phyloP scores from a whole-genome alignment of 257 asterid genomes.

The Forsythia viridissima region DNA sequence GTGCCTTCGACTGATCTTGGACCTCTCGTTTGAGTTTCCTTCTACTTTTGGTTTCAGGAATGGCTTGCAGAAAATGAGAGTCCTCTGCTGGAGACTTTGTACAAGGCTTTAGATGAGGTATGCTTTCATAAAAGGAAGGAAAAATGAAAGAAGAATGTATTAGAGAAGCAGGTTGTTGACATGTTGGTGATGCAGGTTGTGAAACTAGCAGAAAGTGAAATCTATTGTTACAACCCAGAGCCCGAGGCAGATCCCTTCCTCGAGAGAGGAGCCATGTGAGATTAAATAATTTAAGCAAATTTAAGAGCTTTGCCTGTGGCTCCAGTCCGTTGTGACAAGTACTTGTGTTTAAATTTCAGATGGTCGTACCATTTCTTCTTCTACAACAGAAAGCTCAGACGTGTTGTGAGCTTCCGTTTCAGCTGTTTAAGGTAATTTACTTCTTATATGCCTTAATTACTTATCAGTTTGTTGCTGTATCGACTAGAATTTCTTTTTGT shows the following conservation, averaged over 20 bases:
- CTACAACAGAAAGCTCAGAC: conserved; percentile 87
- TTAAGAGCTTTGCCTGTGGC: conserved; percentile 5
- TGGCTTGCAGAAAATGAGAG: conserved; percentile 76
- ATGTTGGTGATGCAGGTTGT: conserved; percentile 61
- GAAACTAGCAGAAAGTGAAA: conserved; percentile 83
- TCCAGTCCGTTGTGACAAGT: conserved; percentile 15
- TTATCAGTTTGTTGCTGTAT: neutral
- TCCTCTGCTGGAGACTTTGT: conserved; percentile 64
- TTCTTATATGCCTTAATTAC: neutral
- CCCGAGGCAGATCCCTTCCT: conserved; percentile 86
- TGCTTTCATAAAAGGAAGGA: conserved; percentile 14
- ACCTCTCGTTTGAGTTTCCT: conserved; percentile 9
- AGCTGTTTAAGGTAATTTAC: conserved; percentile 80
- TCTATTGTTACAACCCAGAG: conserved; percentile 84
- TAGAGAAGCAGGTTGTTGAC: neutral
- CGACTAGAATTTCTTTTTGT: neutral
- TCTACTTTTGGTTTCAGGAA: conserved; percentile 56
- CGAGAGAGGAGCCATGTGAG: conserved; percentile 91
- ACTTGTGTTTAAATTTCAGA: conserved; percentile 42
- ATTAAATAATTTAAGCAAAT: neutral
- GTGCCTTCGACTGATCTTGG: neutral
- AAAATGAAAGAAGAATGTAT: neutral
- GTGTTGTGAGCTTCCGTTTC: conserved; percentile 87
- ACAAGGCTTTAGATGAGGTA: conserved; percentile 96
- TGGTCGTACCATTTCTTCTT: conserved; percentile 97